Base-by-base conservation (phyloP, 352 stramenopile genomes). In the Proteromonas lacertae region DNA sequence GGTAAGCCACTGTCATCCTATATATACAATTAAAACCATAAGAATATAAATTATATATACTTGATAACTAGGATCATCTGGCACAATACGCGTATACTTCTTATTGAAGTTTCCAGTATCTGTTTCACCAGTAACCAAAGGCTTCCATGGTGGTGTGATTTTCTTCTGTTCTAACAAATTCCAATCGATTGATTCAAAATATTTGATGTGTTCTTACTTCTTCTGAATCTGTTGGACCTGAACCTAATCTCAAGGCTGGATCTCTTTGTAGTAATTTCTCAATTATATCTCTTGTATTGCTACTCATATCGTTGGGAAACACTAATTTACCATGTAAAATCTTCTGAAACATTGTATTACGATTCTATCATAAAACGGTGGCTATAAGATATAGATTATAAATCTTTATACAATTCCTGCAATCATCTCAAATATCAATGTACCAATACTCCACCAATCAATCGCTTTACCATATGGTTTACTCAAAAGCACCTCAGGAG, bases 31-130 rank as follows among this genome's bases (percentile, higher is more conserved):
- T n/a, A n/a, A n/a, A n/a, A n/a, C n/a, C n/a, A n/a, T n/a, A n/a
- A n/a, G n/a, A n/a, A n/a, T n/a, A n/a, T n/a, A n/a, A n/a, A n/a
- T n/a, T n/a, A n/a, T n/a, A n/a, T n/a, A n/a, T n/a, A n/a, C n/a
- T n/a, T n/a, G n/a, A n/a, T n/a, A n/a, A n/a, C n/a, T n/a, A n/a
- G n/a, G n/a, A n/a, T n/a, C n/a, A n/a, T n/a, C n/a, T n/a, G n/a
- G n/a, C n/a, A n/a, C n/a, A n/a, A n/a, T n/a, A n/a, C n/a, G n/a
- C n/a, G 74, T 90, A 43, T 88, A 90, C 45, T 87, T 69, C 24
- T 77, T 57, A 47, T 87, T 73, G 38, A 90, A 84, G 56, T 89
- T 87, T 54, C 64, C 73, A 38, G 70, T 83, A 54, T 90, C 73
- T 9, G 32, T 43, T 10, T 58, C 50, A 30, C 66, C 58, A 4